A percentile compares a stretch with the other conserved stretches of the same genome.
Conservation (phyloP, 441 rosid genomes). For the Mallotus japonicus region DNA sequence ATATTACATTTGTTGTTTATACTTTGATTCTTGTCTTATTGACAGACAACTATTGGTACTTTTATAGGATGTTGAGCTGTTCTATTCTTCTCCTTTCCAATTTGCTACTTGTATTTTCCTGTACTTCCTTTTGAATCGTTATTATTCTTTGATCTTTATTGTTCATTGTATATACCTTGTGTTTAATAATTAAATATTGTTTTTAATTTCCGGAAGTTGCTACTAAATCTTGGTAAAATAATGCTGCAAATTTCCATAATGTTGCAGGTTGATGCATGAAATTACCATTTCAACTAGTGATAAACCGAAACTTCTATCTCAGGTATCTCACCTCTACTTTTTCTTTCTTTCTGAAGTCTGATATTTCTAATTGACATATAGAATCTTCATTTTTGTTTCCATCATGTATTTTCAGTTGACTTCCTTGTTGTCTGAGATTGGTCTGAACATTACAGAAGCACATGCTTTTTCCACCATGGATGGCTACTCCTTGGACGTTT, state of each 20-base stretch:
- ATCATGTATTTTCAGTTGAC: constrained; percentile 54
- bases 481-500: constrained; percentile 73
- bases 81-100: neutral
- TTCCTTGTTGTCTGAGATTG: constrained; percentile 60
- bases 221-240: constrained; percentile 14
- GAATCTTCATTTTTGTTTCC: constrained; percentile 5
- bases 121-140: too few relatives aligned
- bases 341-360: neutral
- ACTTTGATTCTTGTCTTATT: neutral
- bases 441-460: constrained; percentile 72
- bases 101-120: neutral
- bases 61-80: neutral
- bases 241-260: constrained; percentile 16
- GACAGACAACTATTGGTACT: neutral
- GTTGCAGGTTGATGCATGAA: constrained; percentile 67
- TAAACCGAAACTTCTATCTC: constrained; percentile 65
- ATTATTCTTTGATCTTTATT: neutral
- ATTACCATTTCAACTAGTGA: constrained; percentile 69
- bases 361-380: constrained; percentile 16
- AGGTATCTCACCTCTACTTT: constrained; percentile 40
- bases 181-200: constrained; percentile 1
- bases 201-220: constrained; percentile 18
- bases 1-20: neutral
- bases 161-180: neutral
- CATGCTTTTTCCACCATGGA: constrained; percentile 78